Conservation (phyloP, 2,329 filamentous ascomycete species). For the Sporothrix schenckii region DNA sequence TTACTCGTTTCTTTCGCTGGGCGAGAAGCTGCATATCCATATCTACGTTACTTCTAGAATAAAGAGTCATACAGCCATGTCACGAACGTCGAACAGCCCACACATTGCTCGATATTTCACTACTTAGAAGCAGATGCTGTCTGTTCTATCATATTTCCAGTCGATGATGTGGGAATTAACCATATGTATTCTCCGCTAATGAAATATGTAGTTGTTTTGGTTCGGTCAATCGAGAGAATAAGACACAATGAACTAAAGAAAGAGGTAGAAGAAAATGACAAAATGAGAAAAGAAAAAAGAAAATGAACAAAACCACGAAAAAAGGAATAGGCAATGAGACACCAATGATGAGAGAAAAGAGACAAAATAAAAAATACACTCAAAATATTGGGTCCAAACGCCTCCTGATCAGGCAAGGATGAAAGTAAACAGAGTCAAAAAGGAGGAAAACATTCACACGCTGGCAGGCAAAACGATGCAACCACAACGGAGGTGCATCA, state of each 20-base stretch:
- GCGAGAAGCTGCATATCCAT: neutral
- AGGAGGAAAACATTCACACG: neutral
- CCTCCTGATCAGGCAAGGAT: neutral
- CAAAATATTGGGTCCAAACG: slow-evolving; percentile 12
- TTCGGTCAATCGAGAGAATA: slow-evolving; percentile 2
- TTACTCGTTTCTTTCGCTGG: neutral
- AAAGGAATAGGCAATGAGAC: neutral
- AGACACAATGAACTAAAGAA: neutral
- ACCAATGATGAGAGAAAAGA: slow-evolving; percentile 20
- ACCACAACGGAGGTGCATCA: neutral
- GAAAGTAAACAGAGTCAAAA: neutral
- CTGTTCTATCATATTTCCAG: neutral
- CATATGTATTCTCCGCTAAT: slow-evolving; percentile 23
- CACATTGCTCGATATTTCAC: neutral
- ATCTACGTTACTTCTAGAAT: neutral
- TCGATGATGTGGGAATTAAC: neutral
- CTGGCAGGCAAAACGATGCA: neutral
- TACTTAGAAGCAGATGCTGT: neutral
- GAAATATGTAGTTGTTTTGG: neutral
- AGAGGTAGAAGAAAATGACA: neutral
- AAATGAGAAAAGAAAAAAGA: neutral
- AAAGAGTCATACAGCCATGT: neutral
- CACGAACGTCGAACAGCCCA: neutral
- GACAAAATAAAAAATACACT: neutral
- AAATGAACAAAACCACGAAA: neutral